Evolutionary conservation across 1,284 basidiomycete genomes (phyloP).

Genomic region (Apiotrichum laibachii): DNA sequence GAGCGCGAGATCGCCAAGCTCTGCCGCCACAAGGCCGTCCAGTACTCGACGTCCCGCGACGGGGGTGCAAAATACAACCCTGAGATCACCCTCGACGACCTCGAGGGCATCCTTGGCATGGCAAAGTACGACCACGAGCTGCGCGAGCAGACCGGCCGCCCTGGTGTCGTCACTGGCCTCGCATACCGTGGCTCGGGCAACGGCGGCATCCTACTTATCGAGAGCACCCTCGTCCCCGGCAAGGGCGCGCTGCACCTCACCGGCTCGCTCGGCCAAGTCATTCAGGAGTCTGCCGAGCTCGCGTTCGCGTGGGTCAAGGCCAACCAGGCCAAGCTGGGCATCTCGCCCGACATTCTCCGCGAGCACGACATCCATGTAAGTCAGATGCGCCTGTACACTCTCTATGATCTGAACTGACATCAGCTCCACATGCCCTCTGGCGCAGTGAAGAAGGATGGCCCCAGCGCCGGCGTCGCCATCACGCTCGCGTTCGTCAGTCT

Average conservation of each 20-base stretch:
- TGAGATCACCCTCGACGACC: constrained; percentile 64
- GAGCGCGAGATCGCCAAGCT: constrained; percentile 84
- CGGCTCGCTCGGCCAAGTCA: constrained; percentile 96
- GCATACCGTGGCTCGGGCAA: constrained; percentile 65
- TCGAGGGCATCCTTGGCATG: constrained; percentile 81
- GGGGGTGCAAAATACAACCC: constrained; percentile 58
- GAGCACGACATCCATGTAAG: constrained; percentile 67
- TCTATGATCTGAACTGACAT: constrained; percentile 58
- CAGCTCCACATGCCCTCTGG: constrained; percentile 93
- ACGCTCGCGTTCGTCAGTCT: constrained; percentile 82
- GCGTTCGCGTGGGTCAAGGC: constrained; percentile 87
- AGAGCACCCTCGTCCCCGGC: constrained; percentile 38
- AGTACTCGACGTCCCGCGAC: constrained; percentile 61
- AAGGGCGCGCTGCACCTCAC: constrained; percentile 55
- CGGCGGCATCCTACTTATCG: constrained; percentile 69
- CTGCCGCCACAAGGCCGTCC: constrained; percentile 80
- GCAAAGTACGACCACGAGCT: constrained; percentile 75
- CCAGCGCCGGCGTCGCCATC: constrained; percentile 89
- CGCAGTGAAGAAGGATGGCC: constrained; percentile 93
- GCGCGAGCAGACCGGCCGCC: constrained; percentile 28
- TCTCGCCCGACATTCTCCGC: constrained; percentile 40
- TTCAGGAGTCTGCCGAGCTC: constrained; percentile 92
- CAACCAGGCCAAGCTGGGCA: constrained; percentile 75
- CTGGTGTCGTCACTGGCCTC: constrained; percentile 45
- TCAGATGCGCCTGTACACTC: neutral